Percentiles rank a stretch among this genome's conserved stretches.
Conservation (phyloP, 139 green algal genomes). For the Chlamydomonas sphaeroides region DNA sequence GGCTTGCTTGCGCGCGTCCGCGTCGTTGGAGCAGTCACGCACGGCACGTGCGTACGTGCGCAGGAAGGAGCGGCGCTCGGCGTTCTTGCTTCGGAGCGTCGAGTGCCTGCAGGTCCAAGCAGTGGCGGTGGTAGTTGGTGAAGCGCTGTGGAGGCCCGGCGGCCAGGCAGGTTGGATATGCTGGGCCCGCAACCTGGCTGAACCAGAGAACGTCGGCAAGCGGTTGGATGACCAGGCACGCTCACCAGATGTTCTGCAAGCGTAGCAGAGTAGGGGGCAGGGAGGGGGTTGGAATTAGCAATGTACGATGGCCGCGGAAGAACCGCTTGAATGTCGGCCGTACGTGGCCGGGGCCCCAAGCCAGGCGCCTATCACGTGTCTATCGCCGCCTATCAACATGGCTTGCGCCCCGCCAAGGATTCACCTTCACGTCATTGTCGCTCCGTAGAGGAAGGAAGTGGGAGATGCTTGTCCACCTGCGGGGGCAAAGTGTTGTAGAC, state of each 20-base stretch:
- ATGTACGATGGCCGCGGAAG: background rate
- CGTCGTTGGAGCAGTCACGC: constrained; percentile 20
- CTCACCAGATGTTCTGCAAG: background rate
- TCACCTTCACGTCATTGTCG: constrained; percentile 33
- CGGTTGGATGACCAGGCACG: too few species aligned
- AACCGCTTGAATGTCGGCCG: background rate
- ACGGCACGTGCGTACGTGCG: constrained; percentile 29
- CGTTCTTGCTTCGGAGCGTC: constrained; percentile 30
- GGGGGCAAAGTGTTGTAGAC: too few species aligned
- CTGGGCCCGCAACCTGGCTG: too few species aligned
- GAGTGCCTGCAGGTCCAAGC: constrained; percentile 31
- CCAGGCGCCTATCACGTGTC: background rate
- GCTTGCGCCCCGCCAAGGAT: background rate
- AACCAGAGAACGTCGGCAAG: too few species aligned
- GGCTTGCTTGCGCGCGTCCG: constrained; percentile 7
- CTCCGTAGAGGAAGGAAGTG: constrained; percentile 4
- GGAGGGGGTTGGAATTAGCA: background rate
- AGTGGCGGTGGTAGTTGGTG: background rate
- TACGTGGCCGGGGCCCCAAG: background rate
- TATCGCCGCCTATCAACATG: background rate
- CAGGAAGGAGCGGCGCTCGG: constrained; percentile 29
- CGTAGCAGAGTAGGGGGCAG: background rate
- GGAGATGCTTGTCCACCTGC: constrained; percentile 15
- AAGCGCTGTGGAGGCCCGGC: too few species aligned
- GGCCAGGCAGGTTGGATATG: too few species aligned